Base-by-base conservation (phyloP, 805 yeast species). In the Candida oleophila region DNA sequence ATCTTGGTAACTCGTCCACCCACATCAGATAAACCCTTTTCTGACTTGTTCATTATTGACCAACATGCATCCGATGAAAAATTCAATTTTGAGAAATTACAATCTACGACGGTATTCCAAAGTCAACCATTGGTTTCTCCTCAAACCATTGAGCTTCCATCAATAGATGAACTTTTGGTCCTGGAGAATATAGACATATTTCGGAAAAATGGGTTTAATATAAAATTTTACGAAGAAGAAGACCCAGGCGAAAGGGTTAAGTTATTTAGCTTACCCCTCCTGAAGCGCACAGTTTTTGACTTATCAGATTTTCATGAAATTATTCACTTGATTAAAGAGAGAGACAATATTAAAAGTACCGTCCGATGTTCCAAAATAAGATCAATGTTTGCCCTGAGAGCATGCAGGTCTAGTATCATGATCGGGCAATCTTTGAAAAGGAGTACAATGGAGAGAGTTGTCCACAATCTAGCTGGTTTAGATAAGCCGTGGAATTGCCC, bases 1-100 rank as follows among this genome's bases (percentile, higher is more conserved):
- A 89, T 94, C n/a, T 61, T 91, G 16, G 94, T 88, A 0, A 76
- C 80, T 2, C 72, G 82, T 43, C 63, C 65, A n/a, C 59, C 61
- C 2, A 55, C 51, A n/a, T 60, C 61, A 2, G 54, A 60, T n/a
- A 63, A 66, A 20, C 64, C 63, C 40, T 48, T 49, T 3, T 61
- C 60, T 21, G 89, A 89, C 58, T 56, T 92, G 28, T 91, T 94
- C 56, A 91, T 94, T 30, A 77, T 94, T 41, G 99, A 94, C 62
- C 99, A 94, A 64, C 99, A 94, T 69, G 99, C 99, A 1, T 87
- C 96, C 53, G 99, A 94, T 68, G 99, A 94, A 59, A 94, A 91
- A 55, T 89, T 59, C 69, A 94, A 94, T 63, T 94, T 89, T 69
- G 99, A 94, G 62, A 72, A 70, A 42, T 65, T 87, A 14, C 83